Evolutionary conservation across 2,329 filamentous ascomycete genomes (phyloP).

Genomic region (Cercospora sesami): DNA sequence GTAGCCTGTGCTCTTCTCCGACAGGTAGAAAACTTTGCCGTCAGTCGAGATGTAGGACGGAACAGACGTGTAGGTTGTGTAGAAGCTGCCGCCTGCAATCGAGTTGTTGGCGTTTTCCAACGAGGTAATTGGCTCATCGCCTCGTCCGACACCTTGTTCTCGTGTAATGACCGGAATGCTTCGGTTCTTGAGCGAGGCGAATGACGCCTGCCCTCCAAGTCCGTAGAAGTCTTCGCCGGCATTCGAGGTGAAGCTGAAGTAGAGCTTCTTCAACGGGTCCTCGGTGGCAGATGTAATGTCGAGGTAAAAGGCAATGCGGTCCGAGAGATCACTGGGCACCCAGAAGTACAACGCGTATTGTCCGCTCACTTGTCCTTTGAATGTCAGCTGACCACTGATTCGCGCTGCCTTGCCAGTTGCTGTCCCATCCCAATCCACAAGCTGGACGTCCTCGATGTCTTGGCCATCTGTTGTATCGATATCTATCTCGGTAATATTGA

Average conservation of each 20-base stretch:
- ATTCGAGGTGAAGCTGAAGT: constrained; percentile 29
- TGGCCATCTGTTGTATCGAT: constrained; percentile 29
- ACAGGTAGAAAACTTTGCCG: constrained; percentile 37
- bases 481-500: constrained; percentile 33
- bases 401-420: constrained; percentile 25
- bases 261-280: constrained; percentile 31
- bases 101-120: constrained; percentile 30
- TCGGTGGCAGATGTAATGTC: constrained; percentile 17
- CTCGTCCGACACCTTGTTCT: constrained; percentile 37
- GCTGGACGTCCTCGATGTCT: constrained; percentile 25
- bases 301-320: constrained; percentile 30
- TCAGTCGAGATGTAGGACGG: constrained; percentile 39
- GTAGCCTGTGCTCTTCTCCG: constrained; percentile 38
- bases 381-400: constrained; percentile 28
- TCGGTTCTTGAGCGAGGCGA: constrained; percentile 35
- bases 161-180: constrained; percentile 34
- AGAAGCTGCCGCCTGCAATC: constrained; percentile 36
- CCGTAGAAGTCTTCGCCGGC: constrained; percentile 35
- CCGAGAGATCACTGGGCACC: constrained; percentile 25
- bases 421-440: constrained; percentile 22
- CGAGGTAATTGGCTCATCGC: constrained; percentile 33
- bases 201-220: constrained; percentile 32
- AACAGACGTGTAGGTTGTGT: constrained; percentile 40
- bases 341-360: constrained; percentile 30
- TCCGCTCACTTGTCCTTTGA: constrained; percentile 24